Evolutionary conservation across 2,329 filamentous ascomycete genomes (phyloP), one percentile per base, ranked within the genome.

Genomic region (Cadophora sp.): DNA sequence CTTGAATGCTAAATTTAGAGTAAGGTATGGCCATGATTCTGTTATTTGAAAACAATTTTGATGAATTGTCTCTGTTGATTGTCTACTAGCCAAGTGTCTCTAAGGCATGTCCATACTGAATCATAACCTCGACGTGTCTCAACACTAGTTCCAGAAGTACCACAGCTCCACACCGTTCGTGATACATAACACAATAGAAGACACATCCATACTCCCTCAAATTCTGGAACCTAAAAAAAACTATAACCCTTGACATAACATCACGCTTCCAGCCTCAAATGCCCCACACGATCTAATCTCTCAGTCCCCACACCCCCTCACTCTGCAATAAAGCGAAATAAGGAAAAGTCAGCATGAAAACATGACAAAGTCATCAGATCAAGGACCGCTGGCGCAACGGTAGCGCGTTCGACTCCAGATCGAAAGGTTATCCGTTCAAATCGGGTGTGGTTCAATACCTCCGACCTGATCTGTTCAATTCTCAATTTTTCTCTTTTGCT

Each of bases 401-500:
- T n/a, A 64, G 62, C 62, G 62, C 62, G 62, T 64, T 56, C 48
- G 62, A 50, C 37, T 60, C 43, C 55, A 65, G 43, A 65, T 34
- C 55, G 55, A 61, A 65, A 65, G 53, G 55, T 59, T 65, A 64
- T 64, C 62, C 34, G 62, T 64, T 64, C 62, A 43, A 64, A 64
- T 64, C 62, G 34, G 62, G 62, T 64, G 62, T 64, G 62, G 62
- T 64, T 64, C 62, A 64, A 64, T 43, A 56, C 62, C 62, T 64
- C 62, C n/a, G 12, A 37, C 11, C n/a, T 58, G 19, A 12, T n/a
- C 3, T 37, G 8, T 58, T 22, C 19, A 14, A 4, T 22, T 58
- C 7, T 37, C 4, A 22, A 9, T 8, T 24, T 31, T 31, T 34
- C n/a, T 22, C 11, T 48, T n/a, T 22, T 2, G 19, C 1, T 3